Base-by-base conservation (phyloP, 139 green algal genomes). In the Picochlorum sp. region DNA sequence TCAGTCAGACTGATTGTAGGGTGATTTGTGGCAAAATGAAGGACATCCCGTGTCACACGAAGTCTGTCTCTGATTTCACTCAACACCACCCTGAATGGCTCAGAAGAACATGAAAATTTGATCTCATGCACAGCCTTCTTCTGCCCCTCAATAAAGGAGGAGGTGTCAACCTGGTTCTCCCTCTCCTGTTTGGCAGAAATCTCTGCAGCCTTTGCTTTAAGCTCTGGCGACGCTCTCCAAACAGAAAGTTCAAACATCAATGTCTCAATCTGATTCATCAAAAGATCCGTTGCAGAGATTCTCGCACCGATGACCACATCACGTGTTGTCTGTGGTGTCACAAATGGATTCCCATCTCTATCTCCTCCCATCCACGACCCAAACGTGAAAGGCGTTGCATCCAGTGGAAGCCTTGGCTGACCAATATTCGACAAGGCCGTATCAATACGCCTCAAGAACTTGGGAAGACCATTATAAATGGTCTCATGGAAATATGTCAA, bases 291-390 rank as follows among this genome's bases (percentile, higher is more conserved):
- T 7, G 87, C 86, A 30, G 70, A 45, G n/a, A 86, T 66, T n/a
- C 90, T 74, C 1, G 90, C 86, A 24, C 90, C 79, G 34, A 95
- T 78, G 13, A 90, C 82, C 23, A 96, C 90, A 41, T 97, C 87
- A 1, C 90, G 83, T 1, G 92, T 98, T 45, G 86, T 95, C 11
- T 81, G 72, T 0, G 82, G 59, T 0, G 81, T 94, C 4, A 98
- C 92, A 65, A 90, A 92, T 26, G 92, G 92, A 80, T 98, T 98
- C 61, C 92, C 92, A 62, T 98, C 92, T 8, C 86, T 77, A 75
- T 98, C 92, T 15, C 92, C 92, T 28, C 92, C 92, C 90, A 96
- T 96, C 92, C 92, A 96, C 23, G 71, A 93, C 56, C 86, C 85
- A 68, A 90, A 90, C 26, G 67, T 77, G 60, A 91, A 83, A 51